Evolutionary conservation across 208 protist genomes (phyloP), one percentile per base, ranked within the genome.

Genomic region (Trypanosoma cruzi): DNA sequence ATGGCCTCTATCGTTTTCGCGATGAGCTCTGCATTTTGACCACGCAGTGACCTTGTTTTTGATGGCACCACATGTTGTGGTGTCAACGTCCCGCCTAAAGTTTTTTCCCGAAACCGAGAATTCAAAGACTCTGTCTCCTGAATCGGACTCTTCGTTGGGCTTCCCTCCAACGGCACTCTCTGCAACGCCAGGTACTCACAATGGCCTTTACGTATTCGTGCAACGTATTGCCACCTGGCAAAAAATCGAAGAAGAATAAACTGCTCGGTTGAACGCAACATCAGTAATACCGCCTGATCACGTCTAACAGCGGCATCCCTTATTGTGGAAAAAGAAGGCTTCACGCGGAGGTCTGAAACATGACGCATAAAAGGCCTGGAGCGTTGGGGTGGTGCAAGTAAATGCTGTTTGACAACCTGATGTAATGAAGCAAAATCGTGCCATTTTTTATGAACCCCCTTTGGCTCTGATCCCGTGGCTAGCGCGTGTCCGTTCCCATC

Each of bases 161-260:
- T 52, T n/a, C 48, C 48, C 10, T 26, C 20, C 22, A 52, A 1
- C 18, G 48, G 8, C 22, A 52, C 22, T 52, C 22, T 18, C 16
- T 52, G 48, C 22, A 52, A 8, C 1, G 48, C 16, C 48, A n/a
- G 48, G 16, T 6, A 24, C 8, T 11, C 22, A 4, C 8, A 18
- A 11, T 4, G n/a, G 1, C n/a, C 26, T 24, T 34, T 64, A 53
- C 29, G 50, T 32, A 58, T 37, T 67, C 31, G 42, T 29, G 40
- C 57, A 61, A 60, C 40, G 34, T 60, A 67, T 44, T 55, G 40
- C 71, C 71, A 77, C 31, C 52, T 71, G 4, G 58, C 42, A 60
- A 77, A 77, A 46, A 71, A 77, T 22, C 64, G 71, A 29, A 77
- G 29, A 34, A 71, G 71, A 34, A 70, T 26, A 65, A 77, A 67